phyloP scores from a whole-genome alignment of 129 eudicot genomes.

The Daucus carota region DNA sequence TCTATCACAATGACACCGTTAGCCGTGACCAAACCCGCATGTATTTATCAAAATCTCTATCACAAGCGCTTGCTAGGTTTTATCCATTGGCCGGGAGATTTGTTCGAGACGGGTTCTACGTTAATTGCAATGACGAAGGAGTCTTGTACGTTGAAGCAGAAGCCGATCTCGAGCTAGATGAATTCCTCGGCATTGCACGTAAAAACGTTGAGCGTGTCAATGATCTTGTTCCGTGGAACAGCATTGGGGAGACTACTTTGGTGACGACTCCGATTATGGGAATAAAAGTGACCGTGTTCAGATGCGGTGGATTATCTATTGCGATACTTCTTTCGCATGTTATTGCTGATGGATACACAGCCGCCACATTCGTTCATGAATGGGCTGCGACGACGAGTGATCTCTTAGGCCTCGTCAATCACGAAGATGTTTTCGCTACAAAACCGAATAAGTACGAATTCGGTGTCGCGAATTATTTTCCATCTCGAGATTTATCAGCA shows the following conservation, averaged over 20 bases:
- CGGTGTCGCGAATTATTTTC: neutral
- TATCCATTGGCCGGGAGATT: slow-evolving; percentile 32
- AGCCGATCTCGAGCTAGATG: neutral
- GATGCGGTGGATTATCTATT: slow-evolving; percentile 23
- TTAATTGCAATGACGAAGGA: slow-evolving; percentile 30
- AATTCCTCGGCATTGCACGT: slow-evolving; percentile 4
- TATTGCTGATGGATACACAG: slow-evolving; percentile 14
- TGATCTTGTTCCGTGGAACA: neutral
- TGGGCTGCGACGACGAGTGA: neutral
- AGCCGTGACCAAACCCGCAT: neutral
- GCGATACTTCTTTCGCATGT: slow-evolving; percentile 3
- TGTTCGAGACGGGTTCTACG: neutral
- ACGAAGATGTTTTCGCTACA: neutral
- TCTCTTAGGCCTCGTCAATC: neutral
- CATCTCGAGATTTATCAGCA: neutral
- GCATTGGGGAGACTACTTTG: slow-evolving; percentile 3
- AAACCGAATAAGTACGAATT: neutral
- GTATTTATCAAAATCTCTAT: slow-evolving; percentile 11
- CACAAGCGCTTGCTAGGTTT: slow-evolving; percentile 4
- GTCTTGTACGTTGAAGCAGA: slow-evolving; percentile 16
- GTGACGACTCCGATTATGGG: slow-evolving; percentile 1
- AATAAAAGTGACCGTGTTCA: slow-evolving; percentile 16
- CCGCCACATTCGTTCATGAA: neutral
- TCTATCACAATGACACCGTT: slow-evolving; percentile 2
- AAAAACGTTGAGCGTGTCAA: neutral